Evolutionary conservation across 495 filamentous ascomycete species (phyloP), one percentile per base, ranked within the genome.

Genomic region (Bryoglossum gracile): DNA sequence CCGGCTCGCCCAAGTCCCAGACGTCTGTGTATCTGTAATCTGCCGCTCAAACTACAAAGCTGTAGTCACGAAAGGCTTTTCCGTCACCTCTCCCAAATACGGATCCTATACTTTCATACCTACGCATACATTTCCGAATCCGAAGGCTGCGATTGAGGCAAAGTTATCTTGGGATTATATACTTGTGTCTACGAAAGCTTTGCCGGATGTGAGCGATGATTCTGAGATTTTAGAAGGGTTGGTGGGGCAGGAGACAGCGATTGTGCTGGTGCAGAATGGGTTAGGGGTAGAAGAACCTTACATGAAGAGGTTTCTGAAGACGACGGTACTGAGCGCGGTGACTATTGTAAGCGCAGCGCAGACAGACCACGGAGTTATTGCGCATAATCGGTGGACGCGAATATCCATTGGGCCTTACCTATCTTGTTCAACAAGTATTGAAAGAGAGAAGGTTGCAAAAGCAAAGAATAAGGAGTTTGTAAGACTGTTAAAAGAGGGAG

Each of bases 211-310:
- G 0, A 65, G 68, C 3, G 47, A 57, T 8, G 57, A 66, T 10
- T 55, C 62, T 19, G 56, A 63, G 5, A 57, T 82, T 22, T 68
- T 83, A 32, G 38, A 25, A 0, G 69, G 75, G 0, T 68, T 73
- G 24, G 62, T 82, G 9, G 70, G 66, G 0, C 61, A 68, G 0
- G 60, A 66, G 2, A 76, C 80, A 1, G 62, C 63, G 1, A 75
- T 84, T 36, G 68, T 81, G 0, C 65, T 85, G 3, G 65, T 78
- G 21, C 81, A 84, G 53, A 85, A 83, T 54, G 81, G 80, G 3
- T 63, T 84, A 4, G 76, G 77, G 49, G 80, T 84, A 53, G 80
- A 84, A 53, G 67, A 68, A 2, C 80, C 78, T 0, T 58, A 82
- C 14, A 46, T 70, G 24, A 48, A 52, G 3, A 55, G 61, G 0